Evolutionary conservation across 768 basidiomycete genomes (phyloP), one percentile per base, ranked within the genome.

Genomic region (Gelatoporia subvermispora): DNA sequence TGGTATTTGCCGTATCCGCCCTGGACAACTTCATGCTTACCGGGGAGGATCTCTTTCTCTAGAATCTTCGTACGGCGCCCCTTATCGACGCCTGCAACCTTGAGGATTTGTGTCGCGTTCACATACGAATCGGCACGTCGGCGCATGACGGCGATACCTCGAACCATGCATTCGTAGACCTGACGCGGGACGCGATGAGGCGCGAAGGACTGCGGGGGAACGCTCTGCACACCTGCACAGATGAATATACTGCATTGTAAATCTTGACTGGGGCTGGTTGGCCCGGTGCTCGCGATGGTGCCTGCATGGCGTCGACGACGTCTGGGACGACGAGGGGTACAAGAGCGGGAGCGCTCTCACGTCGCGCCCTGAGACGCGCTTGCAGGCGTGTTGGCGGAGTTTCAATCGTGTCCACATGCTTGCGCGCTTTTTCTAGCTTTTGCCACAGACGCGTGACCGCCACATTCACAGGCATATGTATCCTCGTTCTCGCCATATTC

Each of bases 1-100:
- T 99, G 96, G 65, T 97, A 99, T 72, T 97, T 95, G 21, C 96
- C 96, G 64, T 98, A 98, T 24, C 96, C 96, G 35, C 96, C 96
- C 67, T 98, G 96, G 4, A 99, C 92, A 65, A 98, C 98, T 68
- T 99, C 95, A 67, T 96, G 92, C 68, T 88, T 86, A 41, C 93
- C 93, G 48, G 88, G 88, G 37, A 94, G 78, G 53, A 99, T 92
- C 71, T 99, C 95, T 67, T 94, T 96, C 76, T 98, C 89, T 13
- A 92, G 73, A 46, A 98, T 96, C 78, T 97, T 97, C 15, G 95
- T 97, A 35, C 96, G 79, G 38, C 87, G 81, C 1, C 93, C 93
- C 68, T 99, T 99, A 72, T 95, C 93, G 52, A 98, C 88, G 36
- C 96, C 96, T 5, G 95, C 94, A 35, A 99, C 95, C 70, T 99